phyloP scores from a whole-genome alignment of 768 basidiomycete genomes.

The Candolleomyces aberdarensis region DNA sequence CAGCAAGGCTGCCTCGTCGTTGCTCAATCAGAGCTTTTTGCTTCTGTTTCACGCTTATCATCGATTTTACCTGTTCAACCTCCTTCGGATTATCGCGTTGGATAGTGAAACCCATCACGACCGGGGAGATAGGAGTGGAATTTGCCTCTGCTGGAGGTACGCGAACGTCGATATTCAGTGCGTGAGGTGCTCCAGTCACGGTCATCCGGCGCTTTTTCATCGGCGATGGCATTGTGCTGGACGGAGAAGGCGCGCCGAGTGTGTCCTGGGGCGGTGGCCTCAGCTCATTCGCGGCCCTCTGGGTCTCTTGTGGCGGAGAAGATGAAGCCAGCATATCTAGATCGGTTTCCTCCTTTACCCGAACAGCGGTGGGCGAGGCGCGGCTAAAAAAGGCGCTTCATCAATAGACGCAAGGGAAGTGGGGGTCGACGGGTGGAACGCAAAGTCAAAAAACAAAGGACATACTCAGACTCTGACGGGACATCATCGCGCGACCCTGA shows the following conservation, averaged over 20 bases:
- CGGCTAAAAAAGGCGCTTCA: constrained; percentile 23
- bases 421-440: constrained; percentile 6
- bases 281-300: constrained; percentile 13
- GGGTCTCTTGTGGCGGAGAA: constrained; percentile 28
- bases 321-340: constrained; percentile 40
- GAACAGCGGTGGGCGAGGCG: constrained; percentile 43
- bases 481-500: constrained; percentile 33
- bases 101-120: constrained; percentile 59
- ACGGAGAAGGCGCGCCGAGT: constrained; percentile 34
- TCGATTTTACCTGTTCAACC: constrained; percentile 61
- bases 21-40: constrained; percentile 72
- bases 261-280: constrained; percentile 18
- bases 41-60: constrained; percentile 63
- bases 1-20: constrained; percentile 58
- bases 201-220: constrained; percentile 71
- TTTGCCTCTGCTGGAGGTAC: constrained; percentile 38
- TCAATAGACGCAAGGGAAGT: constrained; percentile 7
- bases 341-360: constrained; percentile 65
- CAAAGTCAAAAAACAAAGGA: constrained; percentile 19
- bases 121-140: constrained; percentile 63
- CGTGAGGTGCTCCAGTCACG: constrained; percentile 56
- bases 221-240: constrained; percentile 41
- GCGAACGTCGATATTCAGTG: constrained; percentile 52
- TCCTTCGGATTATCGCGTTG: constrained; percentile 56
- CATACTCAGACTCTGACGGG: constrained; percentile 44